Evolutionary conservation across 2,329 filamentous ascomycete species (phyloP).

Genomic region (Stemphylium beticola): DNA sequence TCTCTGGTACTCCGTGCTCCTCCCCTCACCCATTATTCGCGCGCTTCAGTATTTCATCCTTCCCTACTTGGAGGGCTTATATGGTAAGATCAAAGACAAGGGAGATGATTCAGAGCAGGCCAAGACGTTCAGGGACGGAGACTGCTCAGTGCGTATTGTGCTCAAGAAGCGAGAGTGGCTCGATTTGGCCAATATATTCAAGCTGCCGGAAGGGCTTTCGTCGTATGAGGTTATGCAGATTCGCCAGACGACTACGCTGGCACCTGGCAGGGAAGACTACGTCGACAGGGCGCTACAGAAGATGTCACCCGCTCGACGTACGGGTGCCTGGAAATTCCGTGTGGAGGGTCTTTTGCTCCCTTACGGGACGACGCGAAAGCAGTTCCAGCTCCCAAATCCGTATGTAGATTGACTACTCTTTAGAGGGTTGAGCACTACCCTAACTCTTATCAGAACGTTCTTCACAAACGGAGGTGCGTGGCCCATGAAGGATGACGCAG

Average conservation of each 20-base stretch:
- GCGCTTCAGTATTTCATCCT: slow-evolving; percentile 32
- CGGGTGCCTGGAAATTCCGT: slow-evolving; percentile 33
- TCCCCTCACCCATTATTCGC: slow-evolving; percentile 31
- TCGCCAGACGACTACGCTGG: slow-evolving; percentile 39
- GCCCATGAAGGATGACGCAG: neutral
- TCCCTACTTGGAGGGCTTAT: slow-evolving; percentile 45
- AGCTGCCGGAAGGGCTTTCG: slow-evolving; percentile 33
- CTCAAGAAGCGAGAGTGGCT: slow-evolving; percentile 44
- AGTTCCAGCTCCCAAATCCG: neutral
- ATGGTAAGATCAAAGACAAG: slow-evolving; percentile 42
- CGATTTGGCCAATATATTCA: slow-evolving; percentile 31
- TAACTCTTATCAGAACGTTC: neutral
- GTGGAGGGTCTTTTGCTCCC: slow-evolving; percentile 51
- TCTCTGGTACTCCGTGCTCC: slow-evolving; percentile 55
- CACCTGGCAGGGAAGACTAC: slow-evolving; percentile 39
- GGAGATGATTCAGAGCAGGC: slow-evolving; percentile 25
- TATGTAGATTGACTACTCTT: neutral
- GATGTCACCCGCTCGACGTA: neutral
- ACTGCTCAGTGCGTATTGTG: slow-evolving; percentile 23
- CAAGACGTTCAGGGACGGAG: slow-evolving; percentile 42
- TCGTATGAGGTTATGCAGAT: slow-evolving; percentile 24
- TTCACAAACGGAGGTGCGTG: neutral
- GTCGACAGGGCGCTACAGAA: slow-evolving; percentile 4
- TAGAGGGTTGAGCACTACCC: neutral
- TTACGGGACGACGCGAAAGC: slow-evolving; percentile 40